Evolutionary conservation across 2,329 filamentous ascomycete species (phyloP), one percentile per base, ranked within the genome.

Genomic region (Ophiostoma ulmi): DNA sequence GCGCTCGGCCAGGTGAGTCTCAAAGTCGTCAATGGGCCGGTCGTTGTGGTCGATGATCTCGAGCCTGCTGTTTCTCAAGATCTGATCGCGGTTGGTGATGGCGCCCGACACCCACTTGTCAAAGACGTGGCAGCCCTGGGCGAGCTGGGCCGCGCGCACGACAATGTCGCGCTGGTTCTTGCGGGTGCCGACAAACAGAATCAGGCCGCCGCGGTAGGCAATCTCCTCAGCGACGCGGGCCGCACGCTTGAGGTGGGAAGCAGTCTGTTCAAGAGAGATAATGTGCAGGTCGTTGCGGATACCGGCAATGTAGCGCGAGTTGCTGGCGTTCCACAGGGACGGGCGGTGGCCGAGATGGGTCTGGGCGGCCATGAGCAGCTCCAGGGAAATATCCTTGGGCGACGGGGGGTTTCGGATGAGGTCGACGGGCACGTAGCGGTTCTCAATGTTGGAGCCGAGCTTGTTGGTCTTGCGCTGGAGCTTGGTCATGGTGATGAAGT

Each of bases 221-320:
- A 98, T 92, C 77, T 93, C 93, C 77, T 94, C 89, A 1, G 98
- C 93, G 4, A 99, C 89, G 76, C 94, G 91, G n/a, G 93, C 93
- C 5, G 95, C 94, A 68, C 95, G 89, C n/a, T 94, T 89, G 70
- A 99, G 86, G 80, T 98, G 90, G 20, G 93, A 90, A 17, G 93
- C 93, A 41, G 92, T 98, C 72, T 88, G 86, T 78, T 99, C 95
- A 3, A 98, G 88, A 11, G 90, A 91, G 79, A 99, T 97, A 78
- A 99, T 93, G 81, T 97, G 94, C 73, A 97, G 90, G 20, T 91
- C 93, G 75, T 95, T 87, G 64, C 95, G 87, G 73, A 97, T 87
- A 76, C 95, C 95, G 79, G 92, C 94, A 78, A 99, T 98, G 82
- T 98, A 98, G 75, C 91, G 88, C 74, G 93, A 90, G 82, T 98